A percentile compares a stretch with the other conserved stretches of the same genome.
These are phyloP conservation scores for Globisporangium parvum DNA, from an alignment of 352 stramenopile genomes.

Conservation along the genomic window DNA sequence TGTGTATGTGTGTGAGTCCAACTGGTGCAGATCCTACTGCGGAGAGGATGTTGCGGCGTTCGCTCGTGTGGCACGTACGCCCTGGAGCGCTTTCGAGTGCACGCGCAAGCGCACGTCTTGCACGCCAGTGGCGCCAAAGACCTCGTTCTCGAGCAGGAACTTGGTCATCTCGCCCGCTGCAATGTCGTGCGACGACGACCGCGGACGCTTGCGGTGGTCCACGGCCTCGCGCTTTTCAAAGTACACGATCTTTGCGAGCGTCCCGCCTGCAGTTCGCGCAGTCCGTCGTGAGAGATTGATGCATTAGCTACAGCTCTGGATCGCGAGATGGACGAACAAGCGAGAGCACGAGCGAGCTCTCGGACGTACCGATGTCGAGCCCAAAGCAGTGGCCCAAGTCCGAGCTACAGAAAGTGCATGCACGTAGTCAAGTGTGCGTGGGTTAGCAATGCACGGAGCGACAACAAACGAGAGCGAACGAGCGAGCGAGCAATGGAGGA, in stretches of 20 bases:
- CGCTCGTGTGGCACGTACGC: slow-evolving; percentile 32
- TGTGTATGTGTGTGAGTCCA: too few species aligned
- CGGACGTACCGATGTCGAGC: slow-evolving; percentile 66
- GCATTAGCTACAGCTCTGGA: too few species aligned
- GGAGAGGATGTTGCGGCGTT: background rate
- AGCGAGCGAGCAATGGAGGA: background rate
- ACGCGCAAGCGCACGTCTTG: slow-evolving; percentile 87
- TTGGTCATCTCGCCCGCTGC: slow-evolving; percentile 79
- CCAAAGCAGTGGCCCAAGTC: slow-evolving; percentile 82
- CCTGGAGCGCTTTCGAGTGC: slow-evolving; percentile 84
- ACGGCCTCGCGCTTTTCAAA: slow-evolving; percentile 77
- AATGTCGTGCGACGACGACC: slow-evolving; percentile 71
- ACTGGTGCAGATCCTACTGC: background rate
- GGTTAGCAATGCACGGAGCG: background rate
- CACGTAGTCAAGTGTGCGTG: background rate
- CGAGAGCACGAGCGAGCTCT: too few species aligned
- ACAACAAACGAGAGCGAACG: background rate
- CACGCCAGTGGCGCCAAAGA: slow-evolving; percentile 76
- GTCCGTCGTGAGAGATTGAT: too few species aligned
- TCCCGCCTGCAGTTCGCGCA: slow-evolving; percentile 60
- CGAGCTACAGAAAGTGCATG: slow-evolving; percentile 34
- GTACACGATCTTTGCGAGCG: slow-evolving; percentile 94
- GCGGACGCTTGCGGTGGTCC: slow-evolving; percentile 50
- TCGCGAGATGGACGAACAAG: too few species aligned
- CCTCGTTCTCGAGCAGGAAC: slow-evolving; percentile 78